phyloP scores from a whole-genome alignment of 306 rosid species.

The Acmispon strigosus region DNA sequence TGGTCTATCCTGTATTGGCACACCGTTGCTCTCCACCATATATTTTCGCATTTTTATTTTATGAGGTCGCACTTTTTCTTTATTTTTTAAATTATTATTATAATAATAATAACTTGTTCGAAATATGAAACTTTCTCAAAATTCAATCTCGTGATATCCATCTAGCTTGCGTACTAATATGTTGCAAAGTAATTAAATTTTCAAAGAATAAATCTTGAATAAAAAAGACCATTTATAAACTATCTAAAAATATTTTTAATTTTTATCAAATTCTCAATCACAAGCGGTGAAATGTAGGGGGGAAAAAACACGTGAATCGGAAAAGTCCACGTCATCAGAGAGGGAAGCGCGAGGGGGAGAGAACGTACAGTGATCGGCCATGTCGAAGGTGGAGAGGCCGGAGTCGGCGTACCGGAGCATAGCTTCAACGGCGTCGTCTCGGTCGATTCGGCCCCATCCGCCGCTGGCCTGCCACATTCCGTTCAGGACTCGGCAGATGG shows the following conservation, averaged over 20 bases:
- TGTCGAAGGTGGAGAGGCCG: slow-evolving; percentile 82
- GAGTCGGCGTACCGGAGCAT: slow-evolving; percentile 88
- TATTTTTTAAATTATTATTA: neutral
- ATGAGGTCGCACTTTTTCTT: neutral
- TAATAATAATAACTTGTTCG: too few relatives aligned
- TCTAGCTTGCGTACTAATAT: too few relatives aligned
- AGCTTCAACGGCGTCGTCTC: slow-evolving; percentile 74
- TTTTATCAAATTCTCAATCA: too few relatives aligned
- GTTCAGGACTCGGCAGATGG: slow-evolving; percentile 66
- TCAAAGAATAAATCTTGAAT: too few relatives aligned
- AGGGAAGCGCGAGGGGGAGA: neutral
- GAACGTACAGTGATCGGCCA: slow-evolving; percentile 87
- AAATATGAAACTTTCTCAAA: too few relatives aligned
- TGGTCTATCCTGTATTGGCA: slow-evolving; percentile 17
- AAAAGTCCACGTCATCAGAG: slow-evolving; percentile 6
- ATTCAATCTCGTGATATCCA: too few relatives aligned
- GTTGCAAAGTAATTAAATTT: neutral
- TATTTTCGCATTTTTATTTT: slow-evolving; percentile 14
- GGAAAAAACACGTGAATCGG: neutral
- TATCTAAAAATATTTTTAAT: too few relatives aligned
- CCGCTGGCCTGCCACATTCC: slow-evolving; percentile 96
- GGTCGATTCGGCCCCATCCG: slow-evolving; percentile 82
- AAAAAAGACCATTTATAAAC: too few relatives aligned
- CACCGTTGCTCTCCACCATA: slow-evolving; percentile 14
- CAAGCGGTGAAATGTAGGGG: too few relatives aligned